Conservation (phyloP, 2,329 filamentous ascomycete species). For the Stemphylium lycopersici region DNA sequence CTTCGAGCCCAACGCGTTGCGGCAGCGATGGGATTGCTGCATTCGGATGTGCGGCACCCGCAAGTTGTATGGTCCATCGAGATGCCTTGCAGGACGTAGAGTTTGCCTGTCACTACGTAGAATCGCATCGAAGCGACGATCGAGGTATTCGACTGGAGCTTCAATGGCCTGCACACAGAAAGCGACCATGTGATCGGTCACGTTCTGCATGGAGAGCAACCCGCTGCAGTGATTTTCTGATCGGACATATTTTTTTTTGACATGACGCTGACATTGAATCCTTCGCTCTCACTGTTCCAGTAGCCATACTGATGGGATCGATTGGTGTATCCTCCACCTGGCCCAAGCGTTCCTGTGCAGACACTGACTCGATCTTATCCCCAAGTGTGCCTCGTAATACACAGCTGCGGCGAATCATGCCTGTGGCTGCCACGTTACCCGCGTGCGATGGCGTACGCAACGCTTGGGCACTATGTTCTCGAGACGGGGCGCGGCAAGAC, state of each 20-base stretch:
- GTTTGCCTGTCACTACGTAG: background rate
- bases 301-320: background rate
- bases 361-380: background rate
- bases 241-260: background rate
- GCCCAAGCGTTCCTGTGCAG: background rate
- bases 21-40: no score
- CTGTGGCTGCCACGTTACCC: no score
- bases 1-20: background rate
- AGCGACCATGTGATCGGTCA: background rate
- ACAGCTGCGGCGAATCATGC: no score
- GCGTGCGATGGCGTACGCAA: no score
- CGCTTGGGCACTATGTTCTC: background rate
- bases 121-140: background rate
- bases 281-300: background rate
- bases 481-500: background rate
- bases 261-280: conserved; percentile 1
- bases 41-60: no score
- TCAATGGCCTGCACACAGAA: background rate
- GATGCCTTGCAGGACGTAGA: background rate
- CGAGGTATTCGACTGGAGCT: background rate
- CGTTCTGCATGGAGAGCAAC: no score
- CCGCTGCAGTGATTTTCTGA: background rate
- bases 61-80: no score
- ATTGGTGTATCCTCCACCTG: background rate
- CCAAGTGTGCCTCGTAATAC: background rate